These are phyloP conservation scores for Gossypium gossypioides DNA, from an alignment of 441 rosid genomes.

Conservation along the genomic window DNA sequence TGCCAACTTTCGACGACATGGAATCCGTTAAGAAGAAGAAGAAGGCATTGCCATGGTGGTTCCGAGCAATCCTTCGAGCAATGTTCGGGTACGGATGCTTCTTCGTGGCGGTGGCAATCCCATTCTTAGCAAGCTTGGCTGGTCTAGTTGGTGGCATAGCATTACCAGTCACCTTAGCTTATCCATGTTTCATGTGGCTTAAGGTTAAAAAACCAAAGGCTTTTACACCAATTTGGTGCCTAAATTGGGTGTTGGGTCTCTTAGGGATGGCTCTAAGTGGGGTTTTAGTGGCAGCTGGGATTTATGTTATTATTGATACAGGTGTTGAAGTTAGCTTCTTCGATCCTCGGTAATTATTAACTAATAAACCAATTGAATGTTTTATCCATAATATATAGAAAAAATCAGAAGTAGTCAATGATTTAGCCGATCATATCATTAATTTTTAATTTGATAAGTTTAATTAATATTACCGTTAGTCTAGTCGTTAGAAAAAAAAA, in stretches of 20 bases:
- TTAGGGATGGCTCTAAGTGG: conserved; percentile 39
- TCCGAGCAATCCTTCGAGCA: conserved; percentile 40
- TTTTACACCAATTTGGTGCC: conserved; percentile 42
- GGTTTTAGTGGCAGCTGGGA: conserved; percentile 37
- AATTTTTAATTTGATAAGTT: too few relatives aligned
- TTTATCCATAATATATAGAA: too few relatives aligned
- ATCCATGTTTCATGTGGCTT: conserved; percentile 82
- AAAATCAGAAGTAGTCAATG: too few relatives aligned
- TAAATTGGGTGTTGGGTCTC: conserved; percentile 58
- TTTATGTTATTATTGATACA: conserved; percentile 37
- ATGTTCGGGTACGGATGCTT: conserved; percentile 40
- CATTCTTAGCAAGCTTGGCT: conserved; percentile 50
- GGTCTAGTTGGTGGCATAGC: conserved; percentile 68
- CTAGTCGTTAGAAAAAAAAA: too few relatives aligned
- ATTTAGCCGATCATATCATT: too few relatives aligned
- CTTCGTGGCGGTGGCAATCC: conserved; percentile 52
- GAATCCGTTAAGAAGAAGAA: conserved; percentile 43
- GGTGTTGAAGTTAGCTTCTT: conserved; percentile 55
- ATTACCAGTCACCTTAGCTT: conserved; percentile 60
- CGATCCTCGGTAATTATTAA: conserved; percentile 31
- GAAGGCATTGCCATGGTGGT: conserved; percentile 57
- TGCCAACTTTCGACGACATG: conserved; percentile 61
- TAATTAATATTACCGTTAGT: too few relatives aligned
- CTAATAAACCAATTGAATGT: background rate
- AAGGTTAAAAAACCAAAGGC: conserved; percentile 45